phyloP scores from a whole-genome alignment of 2,329 filamentous ascomycete species.

The Tricladium varicosporioides region DNA sequence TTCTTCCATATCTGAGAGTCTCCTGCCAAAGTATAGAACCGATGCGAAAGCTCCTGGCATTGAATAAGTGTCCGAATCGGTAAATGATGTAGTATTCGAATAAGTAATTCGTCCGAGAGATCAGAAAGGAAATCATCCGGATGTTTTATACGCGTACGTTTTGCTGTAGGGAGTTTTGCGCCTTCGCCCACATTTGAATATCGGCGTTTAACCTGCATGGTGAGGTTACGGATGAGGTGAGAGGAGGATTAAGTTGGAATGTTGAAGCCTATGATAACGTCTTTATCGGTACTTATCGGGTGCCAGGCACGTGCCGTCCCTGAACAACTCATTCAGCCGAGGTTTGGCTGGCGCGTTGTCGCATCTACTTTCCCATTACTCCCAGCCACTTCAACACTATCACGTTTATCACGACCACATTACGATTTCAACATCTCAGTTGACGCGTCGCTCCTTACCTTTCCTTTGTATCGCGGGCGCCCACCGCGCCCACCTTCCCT shows the following conservation, averaged over 20 bases:
- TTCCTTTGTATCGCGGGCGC: background rate
- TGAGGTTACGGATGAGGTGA: background rate
- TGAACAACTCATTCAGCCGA: background rate
- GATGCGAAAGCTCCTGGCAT: slow-evolving; percentile 66
- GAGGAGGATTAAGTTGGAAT: no score
- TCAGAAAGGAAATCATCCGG: slow-evolving; percentile 61
- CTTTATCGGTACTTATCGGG: slow-evolving; percentile 4
- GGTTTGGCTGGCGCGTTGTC: background rate
- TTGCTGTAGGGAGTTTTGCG: slow-evolving; percentile 8
- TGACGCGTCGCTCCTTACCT: background rate
- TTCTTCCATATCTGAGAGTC: slow-evolving; percentile 91
- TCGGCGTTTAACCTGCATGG: slow-evolving; percentile 25
- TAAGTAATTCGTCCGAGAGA: slow-evolving; percentile 82
- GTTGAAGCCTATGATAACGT: background rate
- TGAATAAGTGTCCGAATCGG: slow-evolving; percentile 64
- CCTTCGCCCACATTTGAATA: slow-evolving; percentile 17
- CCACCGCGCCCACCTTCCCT: no score
- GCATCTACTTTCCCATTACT: no score
- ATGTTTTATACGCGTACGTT: slow-evolving; percentile 20
- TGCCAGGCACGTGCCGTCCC: background rate
- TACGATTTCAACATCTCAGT: background rate
- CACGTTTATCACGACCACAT: background rate
- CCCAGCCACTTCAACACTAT: no score
- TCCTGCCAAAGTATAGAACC: slow-evolving; percentile 68
- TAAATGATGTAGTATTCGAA: slow-evolving; percentile 81